Evolutionary conservation across 768 basidiomycete genomes (phyloP).

Genomic region (Lyophyllum shimeji): DNA sequence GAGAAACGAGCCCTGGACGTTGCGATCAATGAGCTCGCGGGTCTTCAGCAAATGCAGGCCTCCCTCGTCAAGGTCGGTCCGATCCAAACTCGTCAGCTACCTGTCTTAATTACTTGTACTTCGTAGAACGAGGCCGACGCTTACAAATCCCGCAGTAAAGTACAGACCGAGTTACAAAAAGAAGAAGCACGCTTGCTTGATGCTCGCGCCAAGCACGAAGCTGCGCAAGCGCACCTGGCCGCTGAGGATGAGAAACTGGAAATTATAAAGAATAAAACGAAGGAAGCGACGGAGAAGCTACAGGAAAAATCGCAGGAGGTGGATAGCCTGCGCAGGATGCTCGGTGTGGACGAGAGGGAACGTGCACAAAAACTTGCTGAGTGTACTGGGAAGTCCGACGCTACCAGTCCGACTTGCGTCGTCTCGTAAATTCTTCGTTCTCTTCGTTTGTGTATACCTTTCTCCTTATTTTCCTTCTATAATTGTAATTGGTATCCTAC

Average conservation of each 20-base stretch:
- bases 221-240: constrained; percentile 45
- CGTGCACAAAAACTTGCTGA: constrained; percentile 49
- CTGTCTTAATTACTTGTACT: neutral
- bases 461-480: no score
- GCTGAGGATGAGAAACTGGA: constrained; percentile 50
- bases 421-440: constrained; percentile 4
- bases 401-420: constrained; percentile 9
- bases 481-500: no score
- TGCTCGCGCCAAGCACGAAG: constrained; percentile 60
- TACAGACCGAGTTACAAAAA: constrained; percentile 59
- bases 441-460: no score
- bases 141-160: constrained; percentile 50
- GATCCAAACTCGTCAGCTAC: neutral
- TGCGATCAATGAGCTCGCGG: constrained; percentile 63
- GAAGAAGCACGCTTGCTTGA: constrained; percentile 59
- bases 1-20: constrained; percentile 63
- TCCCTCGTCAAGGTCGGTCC: constrained; percentile 53
- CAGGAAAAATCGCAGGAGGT: constrained; percentile 75
- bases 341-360: constrained; percentile 73
- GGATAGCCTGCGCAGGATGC: constrained; percentile 61
- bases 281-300: constrained; percentile 58
- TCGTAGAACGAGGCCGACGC: constrained; percentile 57
- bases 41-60: constrained; percentile 72
- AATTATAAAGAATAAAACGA: constrained; percentile 49
- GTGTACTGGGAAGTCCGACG: constrained; percentile 37